Percentiles rank a stretch among this genome's conserved stretches.
Evolutionary conservation across 139 green algal genomes (phyloP).

Genomic region (Monoraphidium neglectum): DNA sequence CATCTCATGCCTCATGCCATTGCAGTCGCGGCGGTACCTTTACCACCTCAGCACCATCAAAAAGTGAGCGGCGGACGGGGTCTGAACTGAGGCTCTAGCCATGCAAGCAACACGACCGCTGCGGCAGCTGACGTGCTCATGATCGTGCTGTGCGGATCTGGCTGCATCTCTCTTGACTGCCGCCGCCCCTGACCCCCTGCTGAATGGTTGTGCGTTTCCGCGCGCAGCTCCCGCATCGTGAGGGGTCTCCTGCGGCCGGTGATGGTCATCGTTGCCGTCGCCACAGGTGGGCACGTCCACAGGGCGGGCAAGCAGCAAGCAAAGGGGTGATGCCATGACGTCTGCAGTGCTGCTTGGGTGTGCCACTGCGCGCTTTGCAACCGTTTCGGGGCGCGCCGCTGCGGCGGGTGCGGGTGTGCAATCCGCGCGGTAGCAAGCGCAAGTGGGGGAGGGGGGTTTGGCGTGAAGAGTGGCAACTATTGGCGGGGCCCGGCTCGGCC

Average conservation of each 20-base stretch:
- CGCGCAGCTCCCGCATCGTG: conserved; percentile 34
- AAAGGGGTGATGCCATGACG: too few species aligned
- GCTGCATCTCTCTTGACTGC: too few species aligned
- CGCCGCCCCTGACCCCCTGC: neutral
- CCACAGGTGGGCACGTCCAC: conserved; percentile 16
- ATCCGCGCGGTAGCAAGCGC: neutral
- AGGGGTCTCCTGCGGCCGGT: conserved; percentile 27
- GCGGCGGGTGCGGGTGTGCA: neutral
- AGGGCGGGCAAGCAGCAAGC: too few species aligned
- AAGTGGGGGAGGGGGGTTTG: too few species aligned
- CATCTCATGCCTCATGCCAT: too few species aligned
- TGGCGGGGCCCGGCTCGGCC: too few species aligned
- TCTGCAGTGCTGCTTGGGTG: neutral
- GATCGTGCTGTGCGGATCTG: too few species aligned
- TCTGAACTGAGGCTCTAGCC: neutral
- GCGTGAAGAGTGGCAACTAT: too few species aligned
- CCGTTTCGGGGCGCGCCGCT: neutral
- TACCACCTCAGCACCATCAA: conserved; percentile 42
- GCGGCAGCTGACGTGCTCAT: neutral
- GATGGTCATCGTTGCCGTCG: conserved; percentile 16
- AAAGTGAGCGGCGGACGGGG: conserved; percentile 14
- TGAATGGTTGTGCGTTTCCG: neutral
- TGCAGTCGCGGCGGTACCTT: too few species aligned
- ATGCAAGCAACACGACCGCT: neutral
- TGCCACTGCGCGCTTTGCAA: neutral